Evolutionary conservation across 2,329 filamentous ascomycete species (phyloP), one percentile per base, ranked within the genome.

Genomic region (Escovopsis weberi): DNA sequence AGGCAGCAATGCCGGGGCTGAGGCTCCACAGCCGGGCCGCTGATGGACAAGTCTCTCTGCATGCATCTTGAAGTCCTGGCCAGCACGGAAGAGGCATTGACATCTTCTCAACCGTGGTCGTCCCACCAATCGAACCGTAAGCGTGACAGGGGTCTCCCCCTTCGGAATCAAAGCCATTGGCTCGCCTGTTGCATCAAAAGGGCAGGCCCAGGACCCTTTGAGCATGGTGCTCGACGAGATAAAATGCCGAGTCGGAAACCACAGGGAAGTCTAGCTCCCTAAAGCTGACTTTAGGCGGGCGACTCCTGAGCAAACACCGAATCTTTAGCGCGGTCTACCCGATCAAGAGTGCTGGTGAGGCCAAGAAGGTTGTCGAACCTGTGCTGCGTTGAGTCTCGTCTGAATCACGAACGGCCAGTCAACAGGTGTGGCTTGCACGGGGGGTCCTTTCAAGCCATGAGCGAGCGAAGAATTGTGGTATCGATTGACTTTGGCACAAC

Each of bases 401-500:
- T 23, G 23, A 23, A 23, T 23, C 23, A 23, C 23, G 23, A 23
- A 23, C 23, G 23, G 23, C 3, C 23, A 23, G 2, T 23, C 23
- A 23, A 18, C 23, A 23, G 26, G 19, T 26, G 10, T n/a, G 32
- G 10, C 32, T 41, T 15, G 28, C 19, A 19, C 23, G 15, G 33
- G 23, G 36, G 15, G 15, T 15, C 15, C 15, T 39, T 36, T 33
- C 23, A 15, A 40, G 53, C 37, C 45, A 61, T 61, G 59, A 46
- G 48, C 43, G 52, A 54, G 51, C 41, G 62, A 50, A 67, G 61
- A 52, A 65, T 73, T 46, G 62, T 74, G 41, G 62, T 73, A 47
- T 70, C 67, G 18, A 68, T 75, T 45, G 71, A 75, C 51, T 74
- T 75, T 49, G 71, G 72, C 26, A 75, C 71, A 11, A 75, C 72